Evolutionary conservation across 805 yeast genomes (phyloP), one percentile per base, ranked within the genome.

Genomic region (Yarrowia sp.): DNA sequence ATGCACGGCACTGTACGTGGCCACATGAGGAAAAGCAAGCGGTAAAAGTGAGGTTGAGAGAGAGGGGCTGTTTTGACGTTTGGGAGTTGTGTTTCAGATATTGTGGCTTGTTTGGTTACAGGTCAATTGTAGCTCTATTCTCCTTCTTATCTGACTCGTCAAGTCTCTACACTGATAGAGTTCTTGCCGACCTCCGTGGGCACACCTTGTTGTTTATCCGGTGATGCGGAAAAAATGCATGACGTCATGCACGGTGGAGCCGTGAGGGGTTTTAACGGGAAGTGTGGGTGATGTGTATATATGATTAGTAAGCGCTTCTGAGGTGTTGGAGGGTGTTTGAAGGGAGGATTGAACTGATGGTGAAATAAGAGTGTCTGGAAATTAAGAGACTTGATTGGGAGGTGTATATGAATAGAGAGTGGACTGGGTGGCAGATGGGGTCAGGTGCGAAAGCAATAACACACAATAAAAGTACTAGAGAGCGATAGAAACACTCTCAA

Each of bases 241-340:
- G 53, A 48, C 53, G 55, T 48, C 55, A 48, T 48, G 55, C 55
- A 48, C 17, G 55, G 39, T 36, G 33, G 55, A n/a, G 65, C 41
- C 55, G 41, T 48, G 55, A 48, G 53, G 53, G 51, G 42, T 32
- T 8, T 17, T 18, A n/a, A n/a, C n/a, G n/a, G n/a, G n/a, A 6
- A 58, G 15, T 13, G 64, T 41, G 48, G 48, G 9, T 43, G 48
- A 43, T 6, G 18, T 18, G 8, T 14, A 11, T 11, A 14, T n/a
- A 8, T 6, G 14, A 11, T 38, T 8, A 14, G 17, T 11, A 14
- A 8, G 14, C 6, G 5, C 9, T 11, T 9, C 15, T 13, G 17
- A 8, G 42, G 1, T 15, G 1, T 14, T 14, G 8, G 17, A 1
- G 2, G 42, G 42, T 1, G 14, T 38, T 22, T 5, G 5, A 22